Conservation (phyloP, 1,284 basidiomycete species). For the Gymnopus androsaceus region DNA sequence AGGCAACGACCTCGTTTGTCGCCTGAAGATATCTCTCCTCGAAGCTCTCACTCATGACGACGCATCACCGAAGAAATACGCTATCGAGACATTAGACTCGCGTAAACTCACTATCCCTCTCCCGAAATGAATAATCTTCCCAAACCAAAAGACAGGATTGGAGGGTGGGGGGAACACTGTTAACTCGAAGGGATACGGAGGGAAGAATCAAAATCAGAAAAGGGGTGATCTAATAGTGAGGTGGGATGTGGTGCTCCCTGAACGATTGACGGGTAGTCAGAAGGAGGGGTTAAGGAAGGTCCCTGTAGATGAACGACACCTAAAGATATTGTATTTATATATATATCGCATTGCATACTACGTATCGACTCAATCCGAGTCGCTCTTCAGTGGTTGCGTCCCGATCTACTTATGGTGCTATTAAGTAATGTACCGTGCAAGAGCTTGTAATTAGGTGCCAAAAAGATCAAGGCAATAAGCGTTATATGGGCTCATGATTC, state of each 20-base stretch:
- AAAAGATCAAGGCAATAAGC: too few species aligned
- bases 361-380: too few species aligned
- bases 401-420: too few species aligned
- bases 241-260: constrained; percentile 87
- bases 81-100: constrained; percentile 77
- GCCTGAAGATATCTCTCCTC: constrained; percentile 71
- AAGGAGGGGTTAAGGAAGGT: constrained; percentile 80
- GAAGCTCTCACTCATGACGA: constrained; percentile 76
- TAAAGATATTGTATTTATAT: too few species aligned
- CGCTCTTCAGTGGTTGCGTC: too few species aligned
- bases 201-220: constrained; percentile 61
- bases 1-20: constrained; percentile 77
- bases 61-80: constrained; percentile 45
- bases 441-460: too few species aligned
- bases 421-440: too few species aligned
- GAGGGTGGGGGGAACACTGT: too few species aligned
- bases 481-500: too few species aligned
- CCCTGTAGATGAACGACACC: constrained; percentile 45
- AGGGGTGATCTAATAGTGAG: constrained; percentile 85
- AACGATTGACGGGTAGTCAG: constrained; percentile 69
- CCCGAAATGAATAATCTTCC: constrained; percentile 77
- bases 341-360: too few species aligned
- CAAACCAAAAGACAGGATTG: constrained; percentile 73
- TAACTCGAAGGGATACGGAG: too few species aligned
- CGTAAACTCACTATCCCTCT: constrained; percentile 69